Evolutionary conservation across 768 basidiomycete species (phyloP), one percentile per base, ranked within the genome.

Genomic region (Termitomyces sp.): DNA sequence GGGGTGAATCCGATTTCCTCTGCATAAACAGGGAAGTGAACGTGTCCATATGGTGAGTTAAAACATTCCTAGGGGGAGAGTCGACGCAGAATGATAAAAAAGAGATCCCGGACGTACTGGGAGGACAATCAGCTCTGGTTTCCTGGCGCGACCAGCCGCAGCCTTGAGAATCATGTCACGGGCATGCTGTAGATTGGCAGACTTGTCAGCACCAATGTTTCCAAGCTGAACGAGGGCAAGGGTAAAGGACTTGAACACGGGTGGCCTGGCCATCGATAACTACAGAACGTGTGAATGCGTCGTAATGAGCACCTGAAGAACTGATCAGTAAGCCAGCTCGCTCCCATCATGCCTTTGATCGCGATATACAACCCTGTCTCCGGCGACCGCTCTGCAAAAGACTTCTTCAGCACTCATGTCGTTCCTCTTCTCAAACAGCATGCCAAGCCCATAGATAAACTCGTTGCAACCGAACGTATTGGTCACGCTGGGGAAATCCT

Each of bases 221-320:
- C 92, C 92, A 4, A 99, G 82, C 69, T 99, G 97, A 53, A 98
- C 83, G 43, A 98, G 78, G 0, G 95, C 93, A 50, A 99, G 79
- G 18, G 79, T 87, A 72, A 98, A 98, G 2, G 85, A 78, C 61
- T 82, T 86, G 68, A 91, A 77, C 2, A 71, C 53, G 0, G 63
- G 63, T 36, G 47, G 43, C 20, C 50, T 56, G 42, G 52, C 15
- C 47, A 56, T 48, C 49, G 52, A 55, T 54, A 32, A 52, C n/a
- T 2, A 7, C 16, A 20, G 7, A 42, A 25, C 29, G 46, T 27
- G 25, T 32, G 47, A 55, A n/a, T n/a, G n/a, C n/a, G n/a, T 29
- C 9, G 9, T 29, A 29, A 9, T 29, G 29, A 3, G 29, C 9
- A 3, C 29, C 29, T 29, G n/a, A n/a, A n/a, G n/a, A n/a, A n/a